Percentiles rank a stretch among this genome's conserved stretches.
Conservation (phyloP, 139 green algal species). For the Pycnococcus provasolii region DNA sequence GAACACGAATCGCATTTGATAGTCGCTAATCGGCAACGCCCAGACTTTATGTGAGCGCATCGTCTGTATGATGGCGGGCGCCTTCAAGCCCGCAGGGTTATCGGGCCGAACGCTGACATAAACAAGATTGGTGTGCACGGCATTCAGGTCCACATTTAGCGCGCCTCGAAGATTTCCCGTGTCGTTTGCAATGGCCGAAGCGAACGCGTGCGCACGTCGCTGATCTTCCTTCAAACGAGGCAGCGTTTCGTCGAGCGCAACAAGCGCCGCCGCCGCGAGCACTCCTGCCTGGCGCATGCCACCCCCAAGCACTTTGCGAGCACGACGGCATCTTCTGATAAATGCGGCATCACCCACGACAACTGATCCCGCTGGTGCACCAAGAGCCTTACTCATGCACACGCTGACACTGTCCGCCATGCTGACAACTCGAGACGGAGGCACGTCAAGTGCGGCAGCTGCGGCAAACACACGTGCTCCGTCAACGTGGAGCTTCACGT, state of each 20-base stretch:
- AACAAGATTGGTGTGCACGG: too few relatives aligned
- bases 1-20: too few relatives aligned
- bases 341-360: slow-evolving; percentile 40
- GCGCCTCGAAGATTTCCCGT: too few relatives aligned
- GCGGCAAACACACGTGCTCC: slow-evolving; percentile 67
- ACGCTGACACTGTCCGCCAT: slow-evolving; percentile 47
- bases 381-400: slow-evolving; percentile 47
- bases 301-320: slow-evolving; percentile 58
- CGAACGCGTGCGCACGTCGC: too few relatives aligned
- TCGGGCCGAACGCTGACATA: too few relatives aligned
- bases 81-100: too few relatives aligned
- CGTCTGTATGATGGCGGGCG: too few relatives aligned
- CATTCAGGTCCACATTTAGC: too few relatives aligned
- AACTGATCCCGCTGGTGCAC: slow-evolving; percentile 50
- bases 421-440: slow-evolving; percentile 17
- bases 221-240: too few relatives aligned
- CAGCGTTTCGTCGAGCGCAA: not conserved
- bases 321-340: slow-evolving; percentile 32
- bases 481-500: slow-evolving; percentile 53
- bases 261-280: slow-evolving; percentile 13
- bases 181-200: too few relatives aligned
- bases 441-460: slow-evolving; percentile 21
- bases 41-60: too few relatives aligned
- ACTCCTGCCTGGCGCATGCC: slow-evolving; percentile 51
- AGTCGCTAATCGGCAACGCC: too few relatives aligned